Evolutionary conservation across 768 basidiomycete species (phyloP), one percentile per base, ranked within the genome.

Genomic region (Leccinum broughii): DNA sequence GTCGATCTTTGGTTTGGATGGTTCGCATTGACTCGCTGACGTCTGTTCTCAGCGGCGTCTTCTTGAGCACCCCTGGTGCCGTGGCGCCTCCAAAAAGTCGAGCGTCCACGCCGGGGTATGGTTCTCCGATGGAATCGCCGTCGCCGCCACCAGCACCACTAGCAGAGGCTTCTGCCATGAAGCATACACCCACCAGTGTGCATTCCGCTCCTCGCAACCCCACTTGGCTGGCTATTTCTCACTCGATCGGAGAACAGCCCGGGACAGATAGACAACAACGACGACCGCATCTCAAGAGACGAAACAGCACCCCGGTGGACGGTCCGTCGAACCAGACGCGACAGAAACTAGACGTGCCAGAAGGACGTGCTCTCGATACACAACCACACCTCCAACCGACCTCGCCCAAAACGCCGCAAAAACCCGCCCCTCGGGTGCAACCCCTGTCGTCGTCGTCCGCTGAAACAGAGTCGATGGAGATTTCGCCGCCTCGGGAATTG

Each of bases 341-440:
- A 50, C 70, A 34, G 14, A 68, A 60, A 28, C 50, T 64, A 17
- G 66, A 64, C 20, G 4, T 8, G 4, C 48, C 58, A 15, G 61
- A 56, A 30, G 9, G 51, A 22, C 37, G 37, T 6, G 37, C 37
- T 10, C 28, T 24, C 49, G n/a, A 22, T 17, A 6, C 41, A 30
- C 51, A 20, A 39, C 0, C 4, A 34, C 34, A 34, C 1, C 58
- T n/a, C 24, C 55, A 46, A 8, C 51, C 15, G 37, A 39, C 37
- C 39, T 39, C 13, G 10, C 28, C 6, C 26, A 2, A 20, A 2
- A 26, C 37, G 34, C 13, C 34, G 11, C 34, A 34, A 7, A 17
- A 39, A 39, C 39, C 39, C 39, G 3, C 35, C 2, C 11, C 1
- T 37, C 34, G 28, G 28, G 28, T 13, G 14, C 15, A 4, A 13